phyloP scores from a whole-genome alignment of 306 rosid genomes.

The Ceratonia siliqua region DNA sequence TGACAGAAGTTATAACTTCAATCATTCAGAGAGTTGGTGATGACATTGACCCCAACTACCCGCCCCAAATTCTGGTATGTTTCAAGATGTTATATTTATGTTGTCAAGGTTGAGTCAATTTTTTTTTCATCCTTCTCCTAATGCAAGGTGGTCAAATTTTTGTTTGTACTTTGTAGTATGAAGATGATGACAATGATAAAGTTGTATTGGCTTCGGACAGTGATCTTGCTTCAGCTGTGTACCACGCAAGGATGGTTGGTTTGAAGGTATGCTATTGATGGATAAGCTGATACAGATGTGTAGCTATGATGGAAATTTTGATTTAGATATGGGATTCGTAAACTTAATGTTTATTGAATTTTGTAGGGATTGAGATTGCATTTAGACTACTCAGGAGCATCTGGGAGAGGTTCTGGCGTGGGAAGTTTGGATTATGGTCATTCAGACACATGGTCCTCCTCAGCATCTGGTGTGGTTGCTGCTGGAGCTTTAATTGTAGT shows the following conservation, averaged over 20 bases:
- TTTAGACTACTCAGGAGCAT: conserved; percentile 72
- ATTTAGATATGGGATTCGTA: conserved; percentile 4
- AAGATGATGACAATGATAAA: conserved; percentile 91
- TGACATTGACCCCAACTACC: conserved; percentile 66
- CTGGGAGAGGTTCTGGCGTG: conserved; percentile 32
- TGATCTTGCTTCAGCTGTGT: conserved; percentile 89
- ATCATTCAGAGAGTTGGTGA: conserved; percentile 79
- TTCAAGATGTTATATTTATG: conserved; percentile 19
- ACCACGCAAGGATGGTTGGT: conserved; percentile 85
- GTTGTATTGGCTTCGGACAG: conserved; percentile 82
- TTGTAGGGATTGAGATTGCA: conserved; percentile 87
- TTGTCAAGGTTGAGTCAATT: background rate
- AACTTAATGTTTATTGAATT: conserved; percentile 20
- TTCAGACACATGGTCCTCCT: conserved; percentile 65
- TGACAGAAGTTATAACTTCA: conserved; percentile 73
- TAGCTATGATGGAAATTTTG: conserved; percentile 1
- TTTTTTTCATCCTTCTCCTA: conserved; percentile 1
- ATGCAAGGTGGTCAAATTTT: conserved; percentile 22
- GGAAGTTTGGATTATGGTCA: conserved; percentile 46
- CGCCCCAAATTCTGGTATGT: conserved; percentile 88
- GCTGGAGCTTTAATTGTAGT: conserved; percentile 80
- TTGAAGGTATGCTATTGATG: conserved; percentile 73
- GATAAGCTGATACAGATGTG: background rate
- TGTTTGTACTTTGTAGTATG: conserved; percentile 67
- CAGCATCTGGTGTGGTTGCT: conserved; percentile 59